Base-by-base conservation (phyloP, 805 yeast species). In the Cyberlindnera xishuangbannaensis region DNA sequence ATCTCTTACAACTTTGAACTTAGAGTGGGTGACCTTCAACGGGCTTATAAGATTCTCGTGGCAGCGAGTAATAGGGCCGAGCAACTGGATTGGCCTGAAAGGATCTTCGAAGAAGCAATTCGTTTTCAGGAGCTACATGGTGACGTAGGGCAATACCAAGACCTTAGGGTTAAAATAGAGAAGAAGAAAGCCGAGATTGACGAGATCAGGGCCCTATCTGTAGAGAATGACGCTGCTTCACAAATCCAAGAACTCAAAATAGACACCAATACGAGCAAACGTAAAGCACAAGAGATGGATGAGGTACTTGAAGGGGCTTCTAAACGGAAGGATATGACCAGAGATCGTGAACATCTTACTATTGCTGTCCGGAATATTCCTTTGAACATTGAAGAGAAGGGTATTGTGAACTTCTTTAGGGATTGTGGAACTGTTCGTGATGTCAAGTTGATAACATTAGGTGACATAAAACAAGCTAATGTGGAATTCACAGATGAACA, bases 321-420 rank as follows among this genome's bases (percentile, higher is more conserved):
- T 7, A 27, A 28, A 18, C 23, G 34, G 9, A 33, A 22, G 25
- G 36, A 27, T 13, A 4, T 11, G 15, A 27, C 47, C 8, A 61
- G 84, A 44, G 71, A 74, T 34, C 56, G 94, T 47, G 94, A 84
- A 53, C 58, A 69, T 17, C 61, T 65, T 12, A 65, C 83, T 0
- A 68, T 83, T 0, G 55, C 74, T n/a, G 76, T 81, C 0, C 51
- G 58, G 1, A 65, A 71, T 25, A 44, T 83, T 3, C 71, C 80
- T 0, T 23, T 37, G 1, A 50, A 55, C 7, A 51, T 58, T 2
- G 58, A 64, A 8, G 71, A 71, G 31, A 37, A 44, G 3, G 61
- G 63, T 4, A 31, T 82, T 1, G 33, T 43, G 3, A 44, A 48
- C 1, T 67, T 72, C 33, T 80, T 84, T 49, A 39, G 53, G 24